phyloP scores from a whole-genome alignment of 805 yeast genomes.

The Suhomyces emberorum region DNA sequence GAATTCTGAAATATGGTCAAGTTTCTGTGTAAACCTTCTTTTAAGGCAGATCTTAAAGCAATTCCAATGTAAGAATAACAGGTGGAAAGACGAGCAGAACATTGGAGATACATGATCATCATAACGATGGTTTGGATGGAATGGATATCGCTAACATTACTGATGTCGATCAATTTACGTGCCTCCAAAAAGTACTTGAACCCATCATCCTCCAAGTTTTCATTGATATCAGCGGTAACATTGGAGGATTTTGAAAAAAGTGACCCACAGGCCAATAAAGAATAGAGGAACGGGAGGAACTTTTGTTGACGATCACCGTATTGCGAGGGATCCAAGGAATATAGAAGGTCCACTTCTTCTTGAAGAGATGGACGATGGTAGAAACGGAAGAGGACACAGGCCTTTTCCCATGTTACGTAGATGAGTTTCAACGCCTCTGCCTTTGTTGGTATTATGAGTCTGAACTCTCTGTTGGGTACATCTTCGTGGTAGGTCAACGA shows the following conservation, averaged over 20 bases:
- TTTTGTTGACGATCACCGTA: conserved; percentile 71
- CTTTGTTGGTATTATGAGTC: conserved; percentile 70
- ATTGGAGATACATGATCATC: conserved; percentile 81
- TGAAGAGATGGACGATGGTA: conserved; percentile 82
- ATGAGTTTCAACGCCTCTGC: conserved; percentile 68
- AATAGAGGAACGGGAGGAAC: conserved; percentile 75
- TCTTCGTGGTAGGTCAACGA: conserved; percentile 23
- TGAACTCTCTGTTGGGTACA: conserved; percentile 45
- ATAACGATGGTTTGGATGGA: conserved; percentile 85
- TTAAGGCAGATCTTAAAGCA: conserved; percentile 75
- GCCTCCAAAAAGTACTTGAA: conserved; percentile 79
- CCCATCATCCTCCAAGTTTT: conserved; percentile 67
- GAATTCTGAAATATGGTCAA: conserved; percentile 45
- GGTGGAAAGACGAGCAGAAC: conserved; percentile 81
- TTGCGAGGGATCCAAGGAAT: conserved; percentile 69
- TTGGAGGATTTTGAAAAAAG: conserved; percentile 56
- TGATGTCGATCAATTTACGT: conserved; percentile 71
- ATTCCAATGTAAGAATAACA: conserved; percentile 89
- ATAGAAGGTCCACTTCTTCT: conserved; percentile 69
- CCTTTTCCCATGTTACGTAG: conserved; percentile 77
- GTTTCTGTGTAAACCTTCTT: conserved; percentile 81
- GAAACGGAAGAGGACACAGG: conserved; percentile 81
- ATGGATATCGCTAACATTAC: conserved; percentile 77
- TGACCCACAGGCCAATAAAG: conserved; percentile 88
- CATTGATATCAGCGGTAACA: conserved; percentile 21